phyloP scores from a whole-genome alignment of 2,329 filamentous ascomycete species.

The Nothophaeocryptopus gaeumannii region DNA sequence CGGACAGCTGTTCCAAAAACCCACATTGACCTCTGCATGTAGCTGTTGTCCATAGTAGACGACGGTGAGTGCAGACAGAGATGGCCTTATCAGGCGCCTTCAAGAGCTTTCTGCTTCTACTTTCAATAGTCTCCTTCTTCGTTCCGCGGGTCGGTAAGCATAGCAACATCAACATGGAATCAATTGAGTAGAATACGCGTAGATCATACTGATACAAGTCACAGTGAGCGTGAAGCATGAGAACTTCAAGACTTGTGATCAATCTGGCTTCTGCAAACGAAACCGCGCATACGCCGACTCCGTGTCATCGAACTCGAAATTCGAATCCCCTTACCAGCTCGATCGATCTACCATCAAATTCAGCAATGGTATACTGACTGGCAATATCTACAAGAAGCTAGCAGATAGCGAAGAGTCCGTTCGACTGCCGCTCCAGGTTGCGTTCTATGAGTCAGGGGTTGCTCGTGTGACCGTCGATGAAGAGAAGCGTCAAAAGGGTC shows the following conservation, averaged over 20 bases:
- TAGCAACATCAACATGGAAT: too few species aligned
- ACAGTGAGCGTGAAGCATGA: constrained; percentile 85
- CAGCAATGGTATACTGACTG: constrained; percentile 75
- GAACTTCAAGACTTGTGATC: constrained; percentile 94
- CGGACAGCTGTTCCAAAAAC: too few species aligned
- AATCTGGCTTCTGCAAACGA: constrained; percentile 95
- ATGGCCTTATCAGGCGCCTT: constrained; percentile 44
- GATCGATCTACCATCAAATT: constrained; percentile 69
- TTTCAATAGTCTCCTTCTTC: constrained; percentile 59
- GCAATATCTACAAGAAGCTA: constrained; percentile 76
- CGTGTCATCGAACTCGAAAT: constrained; percentile 64
- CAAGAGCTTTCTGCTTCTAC: constrained; percentile 61
- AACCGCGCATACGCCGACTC: constrained; percentile 87
- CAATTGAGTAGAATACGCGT: too few species aligned
- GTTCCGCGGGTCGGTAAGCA: constrained; percentile 63
- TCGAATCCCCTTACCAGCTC: constrained; percentile 78
- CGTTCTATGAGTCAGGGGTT: constrained; percentile 85
- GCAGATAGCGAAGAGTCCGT: constrained; percentile 65
- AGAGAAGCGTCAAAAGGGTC: constrained; percentile 80
- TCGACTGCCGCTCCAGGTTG: constrained; percentile 76
- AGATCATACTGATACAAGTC: not conserved
- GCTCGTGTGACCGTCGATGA: constrained; percentile 88
- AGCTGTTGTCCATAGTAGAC: constrained; percentile 9
- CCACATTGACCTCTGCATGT: too few species aligned
- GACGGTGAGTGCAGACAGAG: constrained; percentile 18